A percentile compares a stretch with the other conserved stretches of the same genome.
These are phyloP conservation scores for Chalaropsis thielavioides DNA, from an alignment of 2,329 filamentous ascomycete genomes.

Conservation along the genomic window DNA sequence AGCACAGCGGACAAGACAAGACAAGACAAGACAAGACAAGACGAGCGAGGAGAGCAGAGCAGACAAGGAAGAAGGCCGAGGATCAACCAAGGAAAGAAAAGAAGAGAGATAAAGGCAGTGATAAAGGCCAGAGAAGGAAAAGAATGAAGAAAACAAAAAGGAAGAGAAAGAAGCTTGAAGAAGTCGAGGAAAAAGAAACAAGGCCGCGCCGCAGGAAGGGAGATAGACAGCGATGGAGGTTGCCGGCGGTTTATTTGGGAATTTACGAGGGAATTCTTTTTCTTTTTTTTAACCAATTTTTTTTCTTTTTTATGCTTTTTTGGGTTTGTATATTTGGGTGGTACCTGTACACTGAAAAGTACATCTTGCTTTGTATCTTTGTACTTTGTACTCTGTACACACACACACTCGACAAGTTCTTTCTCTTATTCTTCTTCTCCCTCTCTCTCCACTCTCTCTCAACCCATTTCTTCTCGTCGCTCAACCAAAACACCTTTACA, in stretches of 20 bases:
- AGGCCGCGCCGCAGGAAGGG: not conserved
- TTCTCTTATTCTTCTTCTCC: not conserved
- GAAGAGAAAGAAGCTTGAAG: not conserved
- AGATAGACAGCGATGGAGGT: not conserved
- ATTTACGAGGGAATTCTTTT: not conserved
- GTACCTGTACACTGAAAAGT: too few relatives aligned
- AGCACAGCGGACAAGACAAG: too few relatives aligned
- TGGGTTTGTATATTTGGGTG: too few relatives aligned
- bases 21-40: not conserved
- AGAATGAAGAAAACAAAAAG: not conserved
- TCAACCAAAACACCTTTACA: not conserved
- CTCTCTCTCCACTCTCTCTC: not conserved
- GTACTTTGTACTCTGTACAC: too few relatives aligned
- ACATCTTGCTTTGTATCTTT: too few relatives aligned
- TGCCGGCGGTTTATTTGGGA: not conserved
- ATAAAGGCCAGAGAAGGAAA: not conserved
- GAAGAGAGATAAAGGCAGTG: not conserved
- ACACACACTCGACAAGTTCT: too few relatives aligned
- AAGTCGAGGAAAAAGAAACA: not conserved
- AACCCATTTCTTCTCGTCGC: not conserved
- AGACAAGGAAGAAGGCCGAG: not conserved
- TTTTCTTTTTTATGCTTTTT: not conserved
- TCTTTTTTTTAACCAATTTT: not conserved
- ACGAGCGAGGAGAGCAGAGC: not conserved
- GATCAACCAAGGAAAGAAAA: slow-evolving; percentile 10